Percentiles rank a stretch among this genome's conserved stretches.
phyloP scores from a whole-genome alignment of 495 filamentous ascomycete genomes.

The Tirmania nivea region DNA sequence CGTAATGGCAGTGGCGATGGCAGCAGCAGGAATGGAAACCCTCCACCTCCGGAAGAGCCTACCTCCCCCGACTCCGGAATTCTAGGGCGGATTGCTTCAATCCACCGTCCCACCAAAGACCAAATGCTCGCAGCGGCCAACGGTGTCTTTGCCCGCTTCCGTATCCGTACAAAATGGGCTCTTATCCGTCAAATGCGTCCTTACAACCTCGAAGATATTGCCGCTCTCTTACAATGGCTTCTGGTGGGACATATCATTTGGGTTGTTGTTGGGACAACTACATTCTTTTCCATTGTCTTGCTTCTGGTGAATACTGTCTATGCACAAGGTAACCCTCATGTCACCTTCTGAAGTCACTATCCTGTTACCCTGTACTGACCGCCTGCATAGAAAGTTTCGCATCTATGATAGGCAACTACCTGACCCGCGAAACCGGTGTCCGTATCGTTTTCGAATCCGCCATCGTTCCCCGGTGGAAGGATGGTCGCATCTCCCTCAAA shows the following conservation, averaged over 20 bases:
- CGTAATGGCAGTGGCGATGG: constrained; percentile 3
- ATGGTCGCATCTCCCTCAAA: constrained; percentile 84
- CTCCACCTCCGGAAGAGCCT: background rate
- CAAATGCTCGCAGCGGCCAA: constrained; percentile 81
- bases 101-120: constrained; percentile 73
- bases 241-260: constrained; percentile 81
- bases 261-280: constrained; percentile 87
- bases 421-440: constrained; percentile 84
- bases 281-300: constrained; percentile 82
- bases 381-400: constrained; percentile 57
- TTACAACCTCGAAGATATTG: constrained; percentile 87
- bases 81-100: constrained; percentile 12
- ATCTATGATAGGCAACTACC: constrained; percentile 80
- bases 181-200: constrained; percentile 87
- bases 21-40: background rate
- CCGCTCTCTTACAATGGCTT: constrained; percentile 88
- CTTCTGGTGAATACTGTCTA: constrained; percentile 85
- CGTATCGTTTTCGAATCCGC: constrained; percentile 95
- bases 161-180: constrained; percentile 91
- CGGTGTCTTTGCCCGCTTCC: constrained; percentile 77
- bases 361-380: background rate
- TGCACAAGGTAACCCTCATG: constrained; percentile 50
- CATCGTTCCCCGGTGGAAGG: constrained; percentile 85
- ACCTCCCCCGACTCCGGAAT: constrained; percentile 3
- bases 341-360: background rate